Base-by-base conservation (phyloP, 176 grass and related monocot species). In the Alopecurus myosuroides region DNA sequence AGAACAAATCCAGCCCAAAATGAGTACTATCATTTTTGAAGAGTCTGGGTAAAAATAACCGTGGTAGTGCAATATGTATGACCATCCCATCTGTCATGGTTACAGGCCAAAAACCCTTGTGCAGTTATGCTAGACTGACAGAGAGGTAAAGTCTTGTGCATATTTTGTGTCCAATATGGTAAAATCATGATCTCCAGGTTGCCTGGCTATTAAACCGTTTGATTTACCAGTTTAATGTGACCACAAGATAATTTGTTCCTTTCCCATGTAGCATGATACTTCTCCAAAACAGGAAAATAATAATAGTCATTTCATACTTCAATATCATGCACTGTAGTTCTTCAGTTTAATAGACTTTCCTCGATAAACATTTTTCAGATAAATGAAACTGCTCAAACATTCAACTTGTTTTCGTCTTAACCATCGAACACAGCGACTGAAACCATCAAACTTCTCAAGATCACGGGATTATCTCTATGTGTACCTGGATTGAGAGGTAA, bases 1-100 rank as follows among this genome's bases (percentile, higher is more conserved):
- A 85, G 77, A 76, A 80, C 34, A 55, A 75, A 35, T 46, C 64
- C 55, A 80, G 2, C 28, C 48, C 15, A 20, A 76, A 74, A n/a
- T 64, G 1, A 35, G 35, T 28, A 84, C 12, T 20, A n/a, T n/a
- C n/a, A 45, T 18, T 57, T 49, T 33, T 77, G 50, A 85, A 36
- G 26, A 55, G 55, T 74, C 64, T 72, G 19, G 35, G 74, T 77
- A 46, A 15, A 4, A 51, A 53, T 22, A 55, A 87, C 20, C 7
- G 55, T 50, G 23, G 30, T 14, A 22, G 18, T 18, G 18, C 58
- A 50, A 42, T 7, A 66, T 19, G 77, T 18, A 28, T 58, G 45
- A 35, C 30, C 29, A 52, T 42, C 7, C 28, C 62, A 81, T 68
- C 62, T 51, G 7, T 67, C 19, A 65, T 10, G 58, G 44, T 51